Base-by-base conservation (phyloP, 805 yeast species). In the Candida chauliodis region DNA sequence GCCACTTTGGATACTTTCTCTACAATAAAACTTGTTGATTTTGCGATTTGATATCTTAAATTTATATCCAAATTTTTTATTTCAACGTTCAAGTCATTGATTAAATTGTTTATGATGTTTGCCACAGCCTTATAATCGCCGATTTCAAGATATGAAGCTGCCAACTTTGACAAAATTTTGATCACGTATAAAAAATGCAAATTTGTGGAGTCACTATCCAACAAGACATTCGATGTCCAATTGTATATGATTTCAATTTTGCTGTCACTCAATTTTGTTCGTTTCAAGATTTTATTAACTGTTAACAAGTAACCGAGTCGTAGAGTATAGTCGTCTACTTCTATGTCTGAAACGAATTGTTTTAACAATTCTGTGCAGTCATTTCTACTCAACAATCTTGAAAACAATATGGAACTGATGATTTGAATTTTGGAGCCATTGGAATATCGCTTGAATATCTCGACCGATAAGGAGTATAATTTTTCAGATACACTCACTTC, bases 21-120 rank as follows among this genome's bases (percentile, higher is more conserved):
- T 8, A 63, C 53, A 4, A 86, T 52, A 31, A 76, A 66, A 4
- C 84, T 75, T 19, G 84, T 55, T 17, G 81, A 78, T 52, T 82
- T 84, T 1, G 96, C 84, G 23, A 81, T 63, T 1, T 78, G 63
- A 45, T 80, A 81, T 37, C 96, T 61, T 2, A 82, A 71, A 2
- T 64, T 59, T 0, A 84, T 76, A 37, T 77, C 84, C 32, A 71
- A 59, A n/a, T 64, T 63, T 39, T 78, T 45, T 29, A 46, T 39
- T 7, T 43, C 30, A 9, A 46, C 42, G 49, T 63, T 47, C 4
- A 66, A 57, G 28, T 68, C 61, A 3, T 57, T 47, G 4, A 81
- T 45, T 29, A 79, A 61, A 51, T 69, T 64, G 24, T 71, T 67
- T 2, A 85, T 50, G 2, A 80, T 69, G 3, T 55, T 62, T 27